Percentiles rank a stretch among this genome's conserved stretches.
phyloP scores from a whole-genome alignment of 1,139 yeast species.

The Zhuliangozyma blackwelliae region DNA sequence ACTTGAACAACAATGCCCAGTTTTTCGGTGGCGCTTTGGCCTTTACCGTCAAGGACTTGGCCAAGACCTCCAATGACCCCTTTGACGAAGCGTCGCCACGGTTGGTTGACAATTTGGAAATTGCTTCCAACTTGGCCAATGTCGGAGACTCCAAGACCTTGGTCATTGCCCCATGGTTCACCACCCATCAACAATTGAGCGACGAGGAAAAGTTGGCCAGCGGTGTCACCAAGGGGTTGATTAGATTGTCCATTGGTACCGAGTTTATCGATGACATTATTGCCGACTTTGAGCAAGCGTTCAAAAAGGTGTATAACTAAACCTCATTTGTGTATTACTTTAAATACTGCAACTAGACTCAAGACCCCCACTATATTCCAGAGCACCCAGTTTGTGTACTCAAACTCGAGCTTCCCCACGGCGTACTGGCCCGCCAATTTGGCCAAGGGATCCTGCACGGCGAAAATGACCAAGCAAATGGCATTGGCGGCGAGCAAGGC shows the following conservation, averaged over 20 bases:
- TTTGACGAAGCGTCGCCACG: conserved; percentile 73
- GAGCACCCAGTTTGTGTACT: conserved; percentile 2
- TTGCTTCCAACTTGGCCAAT: conserved; percentile 90
- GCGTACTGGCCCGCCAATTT: conserved; percentile 2
- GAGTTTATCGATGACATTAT: conserved; percentile 87
- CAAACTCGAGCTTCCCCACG: conserved; percentile 4
- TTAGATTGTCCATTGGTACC: conserved; percentile 86
- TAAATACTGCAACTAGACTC: background rate
- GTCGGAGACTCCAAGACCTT: conserved; percentile 95
- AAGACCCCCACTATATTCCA: conserved; percentile 2
- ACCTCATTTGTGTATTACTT: conserved; percentile 8
- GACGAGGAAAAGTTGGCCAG: conserved; percentile 76
- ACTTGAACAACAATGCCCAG: conserved; percentile 57
- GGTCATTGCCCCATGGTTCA: conserved; percentile 91
- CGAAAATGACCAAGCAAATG: conserved; percentile 1
- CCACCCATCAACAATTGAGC: conserved; percentile 88
- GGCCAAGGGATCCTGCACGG: background rate
- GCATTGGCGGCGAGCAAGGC: conserved; percentile 1
- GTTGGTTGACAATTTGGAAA: conserved; percentile 75
- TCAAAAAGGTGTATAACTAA: conserved; percentile 43
- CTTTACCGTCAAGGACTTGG: conserved; percentile 75
- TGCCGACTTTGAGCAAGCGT: conserved; percentile 81
- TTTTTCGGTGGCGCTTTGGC: conserved; percentile 80
- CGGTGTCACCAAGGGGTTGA: conserved; percentile 84
- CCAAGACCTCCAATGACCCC: conserved; percentile 42